phyloP scores from a whole-genome alignment of 1,139 yeast species.

The Suhomyces panamericanus region DNA sequence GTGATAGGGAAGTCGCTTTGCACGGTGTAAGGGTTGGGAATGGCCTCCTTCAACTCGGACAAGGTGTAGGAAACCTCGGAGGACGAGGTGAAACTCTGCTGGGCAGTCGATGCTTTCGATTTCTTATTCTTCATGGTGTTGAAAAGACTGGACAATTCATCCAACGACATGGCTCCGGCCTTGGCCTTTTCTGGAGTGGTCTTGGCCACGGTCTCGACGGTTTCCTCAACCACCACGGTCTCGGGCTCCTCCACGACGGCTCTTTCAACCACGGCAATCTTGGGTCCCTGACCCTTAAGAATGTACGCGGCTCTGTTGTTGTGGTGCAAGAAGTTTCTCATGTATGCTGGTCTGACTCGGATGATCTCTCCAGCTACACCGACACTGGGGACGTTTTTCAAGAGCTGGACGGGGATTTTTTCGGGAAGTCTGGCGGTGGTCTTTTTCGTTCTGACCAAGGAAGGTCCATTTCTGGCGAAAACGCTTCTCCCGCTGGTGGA shows the following conservation, averaged over 20 bases:
- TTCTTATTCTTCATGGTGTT: constrained; percentile 24
- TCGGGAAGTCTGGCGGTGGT: constrained; percentile 22
- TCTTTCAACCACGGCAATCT: constrained; percentile 58
- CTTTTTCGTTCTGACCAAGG: constrained; percentile 15
- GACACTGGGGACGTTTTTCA: constrained; percentile 60
- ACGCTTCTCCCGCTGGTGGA: constrained; percentile 7
- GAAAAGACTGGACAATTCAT: constrained; percentile 42
- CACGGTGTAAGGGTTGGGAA: constrained; percentile 32
- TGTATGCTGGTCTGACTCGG: constrained; percentile 74
- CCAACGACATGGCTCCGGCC: constrained; percentile 37
- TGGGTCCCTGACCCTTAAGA: constrained; percentile 52
- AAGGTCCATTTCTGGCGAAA: constrained; percentile 12
- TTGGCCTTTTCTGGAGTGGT: constrained; percentile 7
- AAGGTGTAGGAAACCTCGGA: constrained; percentile 25
- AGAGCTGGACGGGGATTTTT: constrained; percentile 67
- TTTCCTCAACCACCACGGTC: constrained; percentile 5
- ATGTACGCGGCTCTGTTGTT: constrained; percentile 73
- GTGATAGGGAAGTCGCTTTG: constrained; percentile 29
- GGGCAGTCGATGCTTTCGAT: constrained; percentile 3
- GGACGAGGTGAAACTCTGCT: constrained; percentile 15
- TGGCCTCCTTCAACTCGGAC: constrained; percentile 32
- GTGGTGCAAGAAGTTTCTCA: constrained; percentile 77
- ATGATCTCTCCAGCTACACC: constrained; percentile 74
- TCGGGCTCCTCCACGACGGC: constrained; percentile 12
- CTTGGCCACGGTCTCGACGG: constrained; percentile 5